A percentile compares a stretch with the other conserved stretches of the same genome.
These are phyloP conservation scores for Scutellospora calospora DNA, from an alignment of 371 early-diverging fungal genomes.

Conservation along the genomic window DNA sequence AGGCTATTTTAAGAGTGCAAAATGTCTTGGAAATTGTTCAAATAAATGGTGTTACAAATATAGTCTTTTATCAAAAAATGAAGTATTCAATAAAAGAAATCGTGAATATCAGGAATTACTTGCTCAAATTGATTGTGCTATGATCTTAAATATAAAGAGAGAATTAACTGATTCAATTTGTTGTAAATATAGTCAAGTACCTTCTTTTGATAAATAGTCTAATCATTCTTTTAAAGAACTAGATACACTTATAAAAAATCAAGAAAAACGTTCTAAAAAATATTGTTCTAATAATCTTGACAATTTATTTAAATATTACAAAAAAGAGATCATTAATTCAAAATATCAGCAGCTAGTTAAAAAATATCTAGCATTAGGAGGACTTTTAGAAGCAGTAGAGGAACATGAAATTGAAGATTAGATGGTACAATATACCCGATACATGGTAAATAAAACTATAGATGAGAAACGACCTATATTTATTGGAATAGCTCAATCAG, in stretches of 20 bases:
- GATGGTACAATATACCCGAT: background rate
- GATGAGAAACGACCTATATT: background rate
- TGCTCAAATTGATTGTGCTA: background rate
- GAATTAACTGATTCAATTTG: background rate
- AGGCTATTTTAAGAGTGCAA: background rate
- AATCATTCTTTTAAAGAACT: background rate
- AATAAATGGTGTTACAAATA: background rate
- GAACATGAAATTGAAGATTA: background rate
- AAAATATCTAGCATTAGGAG: background rate
- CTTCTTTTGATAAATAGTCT: background rate
- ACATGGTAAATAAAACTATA: constrained; percentile 16
- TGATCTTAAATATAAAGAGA: background rate
- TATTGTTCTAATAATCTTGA: background rate
- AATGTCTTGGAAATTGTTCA: background rate
- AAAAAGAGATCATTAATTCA: background rate
- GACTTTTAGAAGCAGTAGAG: background rate
- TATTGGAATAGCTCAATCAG: background rate
- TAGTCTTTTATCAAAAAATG: background rate
- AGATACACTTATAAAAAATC: background rate
- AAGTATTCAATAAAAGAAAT: background rate
- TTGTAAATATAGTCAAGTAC: background rate
- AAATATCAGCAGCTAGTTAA: constrained; percentile 2
- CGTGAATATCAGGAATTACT: background rate
- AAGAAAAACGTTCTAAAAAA: background rate
- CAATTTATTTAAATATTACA: background rate